Conservation (phyloP, 768 basidiomycete species). For the Hemileccinum impolitum region DNA sequence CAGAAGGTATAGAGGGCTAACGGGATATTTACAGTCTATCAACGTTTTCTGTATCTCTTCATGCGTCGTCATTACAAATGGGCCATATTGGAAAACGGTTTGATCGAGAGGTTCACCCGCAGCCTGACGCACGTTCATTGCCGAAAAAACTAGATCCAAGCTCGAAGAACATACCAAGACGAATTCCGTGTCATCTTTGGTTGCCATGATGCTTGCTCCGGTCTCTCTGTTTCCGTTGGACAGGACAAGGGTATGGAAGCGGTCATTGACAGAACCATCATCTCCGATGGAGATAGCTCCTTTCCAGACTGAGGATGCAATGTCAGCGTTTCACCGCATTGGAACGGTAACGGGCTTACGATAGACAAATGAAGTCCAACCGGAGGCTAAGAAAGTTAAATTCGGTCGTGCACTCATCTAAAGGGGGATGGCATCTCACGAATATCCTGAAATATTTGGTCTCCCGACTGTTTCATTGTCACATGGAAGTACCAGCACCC, state of each 20-base stretch:
- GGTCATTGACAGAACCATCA: constrained; percentile 42
- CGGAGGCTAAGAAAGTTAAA: constrained; percentile 45
- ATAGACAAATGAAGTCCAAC: constrained; percentile 90
- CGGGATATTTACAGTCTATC: constrained; percentile 59
- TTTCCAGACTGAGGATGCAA: constrained; percentile 27
- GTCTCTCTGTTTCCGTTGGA: constrained; percentile 55
- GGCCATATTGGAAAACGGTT: constrained; percentile 81
- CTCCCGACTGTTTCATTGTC: constrained; percentile 57
- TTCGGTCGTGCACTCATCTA: background rate
- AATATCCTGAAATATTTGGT: constrained; percentile 73
- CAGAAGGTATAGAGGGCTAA: background rate
- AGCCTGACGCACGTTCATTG: constrained; percentile 40
- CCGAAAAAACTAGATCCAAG: background rate
- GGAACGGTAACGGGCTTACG: constrained; percentile 44
- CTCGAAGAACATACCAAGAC: constrained; percentile 52
- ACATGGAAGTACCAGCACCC: constrained; percentile 94
- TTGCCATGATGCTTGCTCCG: constrained; percentile 65
- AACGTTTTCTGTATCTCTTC: constrained; percentile 83
- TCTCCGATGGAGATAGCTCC: constrained; percentile 65
- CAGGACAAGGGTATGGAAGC: constrained; percentile 83
- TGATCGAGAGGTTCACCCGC: constrained; percentile 90
- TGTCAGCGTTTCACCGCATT: background rate
- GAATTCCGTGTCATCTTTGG: constrained; percentile 63
- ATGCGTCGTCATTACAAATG: constrained; percentile 80
- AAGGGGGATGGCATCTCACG: constrained; percentile 44